Evolutionary conservation across 306 rosid species (phyloP).

Genomic region (Medicago arabica): DNA sequence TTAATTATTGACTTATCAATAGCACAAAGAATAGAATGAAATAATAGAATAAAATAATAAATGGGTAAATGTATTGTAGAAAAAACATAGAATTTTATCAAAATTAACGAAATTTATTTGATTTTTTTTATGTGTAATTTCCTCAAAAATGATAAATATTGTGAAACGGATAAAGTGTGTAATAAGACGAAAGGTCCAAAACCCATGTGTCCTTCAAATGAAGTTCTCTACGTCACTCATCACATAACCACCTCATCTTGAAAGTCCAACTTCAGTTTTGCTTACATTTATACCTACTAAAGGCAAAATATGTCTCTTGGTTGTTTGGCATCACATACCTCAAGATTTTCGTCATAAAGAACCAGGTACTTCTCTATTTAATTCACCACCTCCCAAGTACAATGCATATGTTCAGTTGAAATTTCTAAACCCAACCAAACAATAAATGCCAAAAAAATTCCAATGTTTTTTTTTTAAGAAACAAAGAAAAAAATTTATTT

Average conservation of each 20-base stretch:
- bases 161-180: too few species aligned
- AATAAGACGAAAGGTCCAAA: background rate
- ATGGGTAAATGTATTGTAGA: too few species aligned
- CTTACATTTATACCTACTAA: conserved; percentile 31
- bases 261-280: background rate
- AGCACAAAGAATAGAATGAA: too few species aligned
- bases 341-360: conserved; percentile 14
- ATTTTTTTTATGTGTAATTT: too few species aligned
- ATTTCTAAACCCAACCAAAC: conserved; percentile 6
- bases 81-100: too few species aligned
- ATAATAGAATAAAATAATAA: too few species aligned
- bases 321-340: conserved; percentile 30
- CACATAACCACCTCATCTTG: background rate
- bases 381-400: background rate
- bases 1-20: too few species aligned
- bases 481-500: too few species aligned
- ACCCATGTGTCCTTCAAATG: background rate
- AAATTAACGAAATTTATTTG: too few species aligned
- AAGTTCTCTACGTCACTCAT: conserved; percentile 4
- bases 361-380: conserved; percentile 12
- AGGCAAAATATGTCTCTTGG: conserved; percentile 22
- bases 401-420: conserved; percentile 1
- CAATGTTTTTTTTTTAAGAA: too few species aligned
- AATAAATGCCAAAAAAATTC: background rate
- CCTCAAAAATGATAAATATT: too few species aligned